Percentiles rank a stretch among this genome's conserved stretches.
Conservation (phyloP, 1,284 basidiomycete species). For the Puccinia novopanici region DNA sequence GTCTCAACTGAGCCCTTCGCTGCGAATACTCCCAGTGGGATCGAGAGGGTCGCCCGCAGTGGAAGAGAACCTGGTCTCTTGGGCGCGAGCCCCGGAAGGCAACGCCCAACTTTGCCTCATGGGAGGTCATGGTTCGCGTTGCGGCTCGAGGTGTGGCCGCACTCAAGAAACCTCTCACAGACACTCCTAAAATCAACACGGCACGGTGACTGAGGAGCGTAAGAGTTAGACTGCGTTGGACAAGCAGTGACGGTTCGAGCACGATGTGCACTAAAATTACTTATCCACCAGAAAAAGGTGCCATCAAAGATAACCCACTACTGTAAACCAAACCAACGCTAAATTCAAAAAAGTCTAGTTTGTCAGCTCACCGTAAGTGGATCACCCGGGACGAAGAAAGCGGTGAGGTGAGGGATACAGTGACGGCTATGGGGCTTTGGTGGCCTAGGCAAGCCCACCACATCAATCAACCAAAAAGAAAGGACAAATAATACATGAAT, state of each 20-base stretch:
- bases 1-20: no score
- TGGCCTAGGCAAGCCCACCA: no score
- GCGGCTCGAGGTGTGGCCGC: no score
- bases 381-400: not conserved
- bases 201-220: no score
- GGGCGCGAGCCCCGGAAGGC: no score
- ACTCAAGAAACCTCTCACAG: no score
- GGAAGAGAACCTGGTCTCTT: no score
- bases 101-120: no score
- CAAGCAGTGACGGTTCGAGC: not conserved
- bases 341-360: not conserved
- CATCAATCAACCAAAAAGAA: not conserved
- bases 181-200: no score
- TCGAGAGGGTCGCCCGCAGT: no score
- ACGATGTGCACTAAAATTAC: not conserved
- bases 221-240: not conserved
- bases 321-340: not conserved
- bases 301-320: not conserved
- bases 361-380: not conserved
- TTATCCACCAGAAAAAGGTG: not conserved
- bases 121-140: no score
- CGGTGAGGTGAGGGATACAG: not conserved
- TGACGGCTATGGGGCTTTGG: not conserved
- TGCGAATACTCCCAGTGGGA: no score
- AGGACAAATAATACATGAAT: conserved; percentile 3